phyloP scores from a whole-genome alignment of 176 grass and related monocot genomes.

The Triticum dicoccoides region DNA sequence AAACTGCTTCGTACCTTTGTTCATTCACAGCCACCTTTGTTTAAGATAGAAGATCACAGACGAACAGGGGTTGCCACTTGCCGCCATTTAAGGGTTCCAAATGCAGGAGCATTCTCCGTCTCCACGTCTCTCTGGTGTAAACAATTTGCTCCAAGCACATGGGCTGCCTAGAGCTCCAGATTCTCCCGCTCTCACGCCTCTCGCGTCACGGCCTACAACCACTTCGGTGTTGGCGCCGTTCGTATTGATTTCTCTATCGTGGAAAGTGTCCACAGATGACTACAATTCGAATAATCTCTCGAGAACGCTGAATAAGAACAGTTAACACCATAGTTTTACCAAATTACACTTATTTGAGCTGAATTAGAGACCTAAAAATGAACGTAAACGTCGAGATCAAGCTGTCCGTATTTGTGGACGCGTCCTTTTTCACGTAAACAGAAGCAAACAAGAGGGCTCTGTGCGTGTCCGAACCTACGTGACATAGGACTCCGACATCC shows the following conservation, averaged over 20 bases:
- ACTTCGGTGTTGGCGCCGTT: not conserved
- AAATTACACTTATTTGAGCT: too few species aligned
- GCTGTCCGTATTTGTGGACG: too few species aligned
- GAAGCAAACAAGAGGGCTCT: too few species aligned
- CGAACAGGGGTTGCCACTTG: not conserved
- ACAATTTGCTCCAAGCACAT: slow-evolving; percentile 26
- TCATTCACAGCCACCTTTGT: not conserved
- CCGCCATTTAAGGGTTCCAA: slow-evolving; percentile 1
- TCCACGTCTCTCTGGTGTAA: not conserved
- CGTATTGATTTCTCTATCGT: not conserved
- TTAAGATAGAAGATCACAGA: too few species aligned
- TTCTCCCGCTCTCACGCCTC: not conserved
- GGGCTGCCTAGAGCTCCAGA: not conserved
- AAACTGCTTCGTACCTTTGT: not conserved
- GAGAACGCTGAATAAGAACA: not conserved
- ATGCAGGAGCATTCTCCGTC: not conserved
- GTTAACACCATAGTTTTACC: too few species aligned
- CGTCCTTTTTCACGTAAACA: too few species aligned
- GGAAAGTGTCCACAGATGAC: too few species aligned
- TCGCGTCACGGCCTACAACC: not conserved
- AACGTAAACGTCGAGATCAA: too few species aligned
- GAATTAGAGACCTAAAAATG: too few species aligned
- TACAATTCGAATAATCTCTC: too few species aligned
- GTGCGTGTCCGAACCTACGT: too few species aligned
- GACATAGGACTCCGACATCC: too few species aligned